phyloP scores from a whole-genome alignment of 805 yeast species.

The Yarrowia yakushimensis region DNA sequence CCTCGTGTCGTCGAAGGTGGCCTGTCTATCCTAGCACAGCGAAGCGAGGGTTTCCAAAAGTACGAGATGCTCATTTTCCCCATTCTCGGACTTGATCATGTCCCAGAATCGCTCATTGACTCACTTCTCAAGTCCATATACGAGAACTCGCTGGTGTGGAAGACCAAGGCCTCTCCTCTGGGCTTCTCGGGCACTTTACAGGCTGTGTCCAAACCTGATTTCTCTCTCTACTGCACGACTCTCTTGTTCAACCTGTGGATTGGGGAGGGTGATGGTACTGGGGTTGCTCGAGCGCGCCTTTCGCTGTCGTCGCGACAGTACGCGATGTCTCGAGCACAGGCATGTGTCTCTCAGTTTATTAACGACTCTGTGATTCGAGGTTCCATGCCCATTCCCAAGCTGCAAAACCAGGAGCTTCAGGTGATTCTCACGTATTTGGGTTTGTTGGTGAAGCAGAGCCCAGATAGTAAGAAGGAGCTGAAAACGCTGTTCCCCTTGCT shows the following conservation, averaged over 20 bases:
- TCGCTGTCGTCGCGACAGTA: neutral
- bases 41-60: slow-evolving; percentile 14
- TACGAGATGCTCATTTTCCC: slow-evolving; percentile 8
- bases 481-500: slow-evolving; percentile 11
- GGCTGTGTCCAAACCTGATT: slow-evolving; percentile 9
- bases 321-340: slow-evolving; percentile 9
- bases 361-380: slow-evolving; percentile 16
- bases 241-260: neutral
- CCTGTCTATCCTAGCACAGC: neutral
- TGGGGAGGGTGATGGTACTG: slow-evolving; percentile 16
- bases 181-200: slow-evolving; percentile 11
- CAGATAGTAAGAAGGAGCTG: slow-evolving; percentile 4
- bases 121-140: neutral
- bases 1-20: slow-evolving; percentile 14
- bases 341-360: slow-evolving; percentile 10
- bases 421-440: neutral
- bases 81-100: slow-evolving; percentile 7
- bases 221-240: slow-evolving; percentile 7
- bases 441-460: neutral
- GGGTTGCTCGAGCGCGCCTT: neutral
- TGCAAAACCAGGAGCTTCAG: slow-evolving; percentile 10
- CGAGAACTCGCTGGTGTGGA: slow-evolving; percentile 21
- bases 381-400: slow-evolving; percentile 20
- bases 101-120: slow-evolving; percentile 7
- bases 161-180: neutral